These are phyloP conservation scores for Nothophytophthora sp. DNA, from an alignment of 352 stramenopile species.

Conservation along the genomic window DNA sequence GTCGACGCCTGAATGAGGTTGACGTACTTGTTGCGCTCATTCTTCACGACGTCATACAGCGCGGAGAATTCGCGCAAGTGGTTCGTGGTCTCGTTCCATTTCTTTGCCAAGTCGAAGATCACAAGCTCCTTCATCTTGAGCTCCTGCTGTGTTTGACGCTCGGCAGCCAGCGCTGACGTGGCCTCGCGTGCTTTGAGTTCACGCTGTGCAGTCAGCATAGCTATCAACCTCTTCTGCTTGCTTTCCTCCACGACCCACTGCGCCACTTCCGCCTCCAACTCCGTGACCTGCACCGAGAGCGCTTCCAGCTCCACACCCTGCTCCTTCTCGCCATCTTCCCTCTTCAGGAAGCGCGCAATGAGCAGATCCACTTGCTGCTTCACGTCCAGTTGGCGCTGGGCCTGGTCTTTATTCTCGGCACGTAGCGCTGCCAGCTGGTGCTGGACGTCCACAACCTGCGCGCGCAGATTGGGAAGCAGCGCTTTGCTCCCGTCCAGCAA, in stretches of 20 bases:
- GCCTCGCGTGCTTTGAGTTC: conserved; percentile 92
- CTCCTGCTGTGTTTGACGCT: conserved; percentile 88
- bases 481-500: conserved; percentile 70
- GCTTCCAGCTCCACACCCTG: conserved; percentile 67
- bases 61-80: conserved; percentile 93
- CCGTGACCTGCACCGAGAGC: conserved; percentile 59
- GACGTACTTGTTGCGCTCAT: conserved; percentile 96
- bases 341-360: conserved; percentile 86
- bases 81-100: conserved; percentile 93
- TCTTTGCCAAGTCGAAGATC: conserved; percentile 94
- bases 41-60: conserved; percentile 96
- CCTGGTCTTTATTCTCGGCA: conserved; percentile 72
- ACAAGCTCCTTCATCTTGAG: conserved; percentile 94
- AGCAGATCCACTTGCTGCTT: conserved; percentile 93
- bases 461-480: conserved; percentile 79
- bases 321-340: conserved; percentile 83
- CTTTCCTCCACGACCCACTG: conserved; percentile 89
- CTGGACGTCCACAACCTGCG: conserved; percentile 79
- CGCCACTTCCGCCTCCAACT: conserved; percentile 80
- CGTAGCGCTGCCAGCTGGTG: conserved; percentile 61
- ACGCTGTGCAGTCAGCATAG: conserved; percentile 87
- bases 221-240: conserved; percentile 89
- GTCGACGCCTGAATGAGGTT: conserved; percentile 92
- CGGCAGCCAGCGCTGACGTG: conserved; percentile 62
- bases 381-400: conserved; percentile 67